Percentiles rank a stretch among this genome's conserved stretches.
Conservation (phyloP, 257 asterid genomes). For the Forsythia suspensa region DNA sequence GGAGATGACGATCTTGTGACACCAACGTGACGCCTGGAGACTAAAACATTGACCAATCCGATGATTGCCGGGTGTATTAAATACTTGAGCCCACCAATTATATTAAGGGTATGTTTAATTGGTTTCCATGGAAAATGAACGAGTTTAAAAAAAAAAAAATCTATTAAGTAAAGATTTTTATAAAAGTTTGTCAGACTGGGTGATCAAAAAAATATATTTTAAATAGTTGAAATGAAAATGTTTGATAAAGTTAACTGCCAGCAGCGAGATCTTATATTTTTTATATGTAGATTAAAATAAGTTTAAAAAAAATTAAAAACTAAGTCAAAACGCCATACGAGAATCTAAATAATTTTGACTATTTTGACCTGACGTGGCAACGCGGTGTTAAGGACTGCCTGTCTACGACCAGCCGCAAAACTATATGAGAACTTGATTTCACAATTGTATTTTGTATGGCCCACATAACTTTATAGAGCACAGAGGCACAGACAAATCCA, state of each 20-base stretch:
- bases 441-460: no score
- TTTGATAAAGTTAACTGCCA: no score
- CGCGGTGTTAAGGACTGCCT: not conserved
- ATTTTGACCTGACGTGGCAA: not conserved
- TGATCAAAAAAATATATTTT: no score
- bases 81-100: not conserved
- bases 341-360: not conserved
- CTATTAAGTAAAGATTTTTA: no score
- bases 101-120: no score
- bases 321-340: not conserved
- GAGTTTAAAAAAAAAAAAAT: no score
- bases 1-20: conserved; percentile 36
- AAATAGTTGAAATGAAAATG: no score
- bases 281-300: no score
- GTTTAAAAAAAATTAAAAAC: no score
- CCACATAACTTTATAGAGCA: not conserved
- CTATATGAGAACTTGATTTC: not conserved
- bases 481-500: not conserved
- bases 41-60: not conserved
- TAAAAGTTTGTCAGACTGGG: no score
- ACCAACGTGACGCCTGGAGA: conserved; percentile 17
- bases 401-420: not conserved
- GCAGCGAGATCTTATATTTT: no score
- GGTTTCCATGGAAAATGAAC: no score
- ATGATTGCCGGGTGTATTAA: not conserved